Evolutionary conservation across 73 alveolate genomes (phyloP), one percentile per base, ranked within the genome.

Genomic region (Paramecium sexaurelia): DNA sequence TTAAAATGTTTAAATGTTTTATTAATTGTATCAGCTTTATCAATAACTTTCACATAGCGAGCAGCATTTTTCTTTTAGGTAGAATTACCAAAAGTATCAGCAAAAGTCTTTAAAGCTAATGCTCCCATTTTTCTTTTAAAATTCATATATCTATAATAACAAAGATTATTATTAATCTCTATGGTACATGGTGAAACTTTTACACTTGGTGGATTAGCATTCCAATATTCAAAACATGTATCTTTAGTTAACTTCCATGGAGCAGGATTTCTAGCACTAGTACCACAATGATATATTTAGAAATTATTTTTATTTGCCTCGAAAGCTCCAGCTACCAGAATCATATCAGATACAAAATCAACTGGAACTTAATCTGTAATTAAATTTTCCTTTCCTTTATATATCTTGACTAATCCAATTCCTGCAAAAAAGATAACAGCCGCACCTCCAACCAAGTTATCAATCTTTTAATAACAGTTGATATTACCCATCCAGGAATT

Each of bases 341-440:
- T 90, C 71, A 78, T 75, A 73, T 96, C 93, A 10, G 96, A 67
- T 55, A 97, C 98, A 40, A 95, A 78, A 91, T 97, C 99, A 19
- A 96, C 98, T 19, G 99, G 99, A 40, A 97, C 94, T 73, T 92
- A 85, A 91, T 97, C 99, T 33, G 97, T 94, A 35, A 97, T 95
- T 22, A 39, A 29, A 36, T 95, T 95, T 13, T 36, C 87, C 41
- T 95, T 90, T 1, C 98, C 98, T 26, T 91, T 94, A 20, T 94
- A 40, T 13, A 93, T 95, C 67, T 95, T 95, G 17, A 97, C 93
- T 11, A 95, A 61, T 2, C 99, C 99, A 13, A 97, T 92, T 3
- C 98, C 97, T 8, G 95, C 94, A 22, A 94, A 73, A 24, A 96
- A 51, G 75, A 89, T 96, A 27, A 96, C 92, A 3, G 98, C 98